Base-by-base conservation (phyloP, 1,284 basidiomycete species). In the Sphaerobolus stellatus region DNA sequence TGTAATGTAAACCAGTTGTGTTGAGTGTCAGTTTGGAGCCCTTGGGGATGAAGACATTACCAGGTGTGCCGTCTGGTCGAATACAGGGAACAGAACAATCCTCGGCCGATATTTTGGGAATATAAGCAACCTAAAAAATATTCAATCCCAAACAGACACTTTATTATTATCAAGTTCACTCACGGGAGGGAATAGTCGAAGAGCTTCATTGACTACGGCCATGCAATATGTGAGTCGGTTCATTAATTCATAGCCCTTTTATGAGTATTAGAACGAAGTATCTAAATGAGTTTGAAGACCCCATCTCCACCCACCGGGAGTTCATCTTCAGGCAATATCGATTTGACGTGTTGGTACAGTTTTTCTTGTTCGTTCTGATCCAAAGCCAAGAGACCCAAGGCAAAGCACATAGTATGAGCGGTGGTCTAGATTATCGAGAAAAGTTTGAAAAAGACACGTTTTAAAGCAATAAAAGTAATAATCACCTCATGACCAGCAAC, bases 301-400 rank as follows among this genome's bases (percentile, higher is more conserved):
- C 20, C 24, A n/a, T 43, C 31, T 28, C 28, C 22, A 59, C 41
- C 28, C 55, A 81, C 80, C 3, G 77, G 79, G 25, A 68, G 54
- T 33, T 70, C 61, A 16, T 71, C 75, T 44, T 78, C 73, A 5
- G 74, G 66, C 36, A 79, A 62, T 3, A 80, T 61, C 1, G 61
- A 60, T 34, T 70, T 72, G 59, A 86, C 77, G 47, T 84, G 77
- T 36, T 82, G 62, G 59, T 77, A 79, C 8, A 87, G 65, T 55
- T 71, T 78, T 53, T 85, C 81, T 64, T 89, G 86, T 60, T 81
- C 77, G 0, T 84, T 79, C 2, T 76, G 82, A 62, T 87, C 75
- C 18, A 80, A 61, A 0, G 78, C 77, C 2, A 82, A 68, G 31
- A 75, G 66, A 9, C 75, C 83, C 51, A 87, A 75, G 2, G 79